Evolutionary conservation across 2,329 filamentous ascomycete genomes (phyloP).

Genomic region (Cordyceps fumosorosea): DNA sequence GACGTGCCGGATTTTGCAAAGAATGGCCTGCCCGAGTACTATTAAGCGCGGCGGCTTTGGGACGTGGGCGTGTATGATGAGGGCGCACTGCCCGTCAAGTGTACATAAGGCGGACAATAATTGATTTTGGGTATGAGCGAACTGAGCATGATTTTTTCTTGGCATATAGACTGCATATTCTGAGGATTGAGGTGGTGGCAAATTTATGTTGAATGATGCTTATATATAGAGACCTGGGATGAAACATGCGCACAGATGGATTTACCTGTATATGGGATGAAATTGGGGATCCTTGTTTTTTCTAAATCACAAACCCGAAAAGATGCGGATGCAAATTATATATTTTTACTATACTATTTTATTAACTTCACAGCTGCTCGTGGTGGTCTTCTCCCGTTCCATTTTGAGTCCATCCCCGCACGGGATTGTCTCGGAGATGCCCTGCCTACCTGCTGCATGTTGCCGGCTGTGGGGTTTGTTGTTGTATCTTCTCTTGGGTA

Average conservation of each 20-base stretch:
- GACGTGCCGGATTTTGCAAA: conserved; percentile 47
- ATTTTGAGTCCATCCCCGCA: not conserved
- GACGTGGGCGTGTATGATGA: not conserved
- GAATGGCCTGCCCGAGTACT: conserved; percentile 44
- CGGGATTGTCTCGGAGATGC: not conserved
- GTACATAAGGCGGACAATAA: conserved; percentile 5
- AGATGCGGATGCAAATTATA: no score
- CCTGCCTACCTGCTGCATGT: no score
- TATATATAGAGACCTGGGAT: not conserved
- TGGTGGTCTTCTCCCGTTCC: not conserved
- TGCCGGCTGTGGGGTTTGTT: no score
- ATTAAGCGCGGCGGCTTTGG: conserved; percentile 20
- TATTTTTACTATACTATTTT: no score
- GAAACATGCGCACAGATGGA: not conserved
- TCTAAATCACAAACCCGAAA: no score
- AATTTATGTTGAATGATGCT: not conserved
- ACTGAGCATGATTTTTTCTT: not conserved
- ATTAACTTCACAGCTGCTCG: not conserved
- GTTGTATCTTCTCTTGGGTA: not conserved
- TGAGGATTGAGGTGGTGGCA: not conserved
- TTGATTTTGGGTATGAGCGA: not conserved
- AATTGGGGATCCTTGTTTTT: no score
- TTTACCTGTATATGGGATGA: no score
- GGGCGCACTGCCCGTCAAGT: not conserved
- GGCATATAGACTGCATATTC: not conserved